These are phyloP conservation scores for Fusarium sp. DNA, from an alignment of 2,329 filamentous ascomycete species.

Conservation along the genomic window DNA sequence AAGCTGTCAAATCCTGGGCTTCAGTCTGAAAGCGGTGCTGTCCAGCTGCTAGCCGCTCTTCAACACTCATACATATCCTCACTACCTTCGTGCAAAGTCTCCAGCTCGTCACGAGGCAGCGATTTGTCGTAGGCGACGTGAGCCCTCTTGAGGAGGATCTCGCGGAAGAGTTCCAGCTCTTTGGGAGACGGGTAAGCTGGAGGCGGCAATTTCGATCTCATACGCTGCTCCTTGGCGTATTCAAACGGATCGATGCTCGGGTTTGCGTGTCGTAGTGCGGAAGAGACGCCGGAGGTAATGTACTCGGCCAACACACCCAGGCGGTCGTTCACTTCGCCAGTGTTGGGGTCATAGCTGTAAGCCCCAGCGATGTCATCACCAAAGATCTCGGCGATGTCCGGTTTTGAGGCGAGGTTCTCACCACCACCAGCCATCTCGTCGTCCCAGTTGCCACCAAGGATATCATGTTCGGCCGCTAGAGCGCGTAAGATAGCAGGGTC, in stretches of 20 bases:
- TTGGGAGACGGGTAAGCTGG: neutral
- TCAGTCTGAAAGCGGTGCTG: neutral
- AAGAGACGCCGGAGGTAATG: neutral
- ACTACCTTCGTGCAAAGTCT: neutral
- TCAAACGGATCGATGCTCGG: neutral
- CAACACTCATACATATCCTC: neutral
- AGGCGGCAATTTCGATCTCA: neutral
- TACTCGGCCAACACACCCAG: neutral
- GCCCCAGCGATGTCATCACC: neutral
- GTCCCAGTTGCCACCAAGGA: neutral
- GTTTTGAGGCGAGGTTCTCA: neutral
- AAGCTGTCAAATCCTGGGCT: neutral
- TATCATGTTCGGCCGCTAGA: neutral
- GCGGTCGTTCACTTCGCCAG: neutral
- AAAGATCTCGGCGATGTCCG: neutral
- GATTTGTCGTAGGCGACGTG: neutral
- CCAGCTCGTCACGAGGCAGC: neutral
- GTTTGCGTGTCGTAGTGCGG: neutral
- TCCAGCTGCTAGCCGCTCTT: neutral
- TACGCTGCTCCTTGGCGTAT: neutral
- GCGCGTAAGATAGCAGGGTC: neutral
- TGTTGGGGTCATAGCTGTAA: neutral
- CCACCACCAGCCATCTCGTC: neutral
- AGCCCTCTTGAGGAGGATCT: neutral
- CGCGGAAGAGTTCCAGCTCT: neutral